Percentiles rank a stretch among this genome's conserved stretches.
These are phyloP conservation scores for Cercophora samala DNA, from an alignment of 495 filamentous ascomycete genomes.

Conservation along the genomic window DNA sequence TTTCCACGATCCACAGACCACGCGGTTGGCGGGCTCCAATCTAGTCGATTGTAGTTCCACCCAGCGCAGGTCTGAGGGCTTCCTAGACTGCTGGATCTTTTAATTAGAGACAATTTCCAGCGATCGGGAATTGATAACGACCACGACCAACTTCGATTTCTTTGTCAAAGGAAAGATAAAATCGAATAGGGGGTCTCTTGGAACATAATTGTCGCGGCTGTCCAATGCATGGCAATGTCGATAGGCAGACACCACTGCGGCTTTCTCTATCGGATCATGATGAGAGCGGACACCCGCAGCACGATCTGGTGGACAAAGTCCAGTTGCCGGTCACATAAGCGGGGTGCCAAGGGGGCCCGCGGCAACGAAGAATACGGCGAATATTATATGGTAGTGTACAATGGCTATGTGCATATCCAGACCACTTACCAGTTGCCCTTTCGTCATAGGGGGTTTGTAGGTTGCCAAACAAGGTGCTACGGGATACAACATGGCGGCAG, in stretches of 20 bases:
- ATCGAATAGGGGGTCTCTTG: not conserved
- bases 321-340: conserved; percentile 1
- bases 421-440: not conserved
- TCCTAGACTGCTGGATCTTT: conserved; percentile 1
- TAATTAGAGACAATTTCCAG: conserved; percentile 6
- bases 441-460: not conserved
- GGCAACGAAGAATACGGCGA: not conserved
- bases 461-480: not conserved
- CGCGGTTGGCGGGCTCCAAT: conserved; percentile 4
- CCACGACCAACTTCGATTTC: not conserved
- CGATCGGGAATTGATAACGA: not conserved
- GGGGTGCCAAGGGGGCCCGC: not conserved
- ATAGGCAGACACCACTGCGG: not conserved
- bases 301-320: not conserved
- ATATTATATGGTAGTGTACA: not conserved
- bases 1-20: conserved; percentile 7
- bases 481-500: not conserved
- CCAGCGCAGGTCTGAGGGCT: not conserved
- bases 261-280: conserved; percentile 5
- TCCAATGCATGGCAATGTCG: not conserved
- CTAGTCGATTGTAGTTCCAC: not conserved
- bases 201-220: no score
- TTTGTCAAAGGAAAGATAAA: not conserved
- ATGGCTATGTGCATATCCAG: not conserved
- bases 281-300: not conserved